Base-by-base conservation (phyloP, 306 rosid genomes). In the Sophora flavescens region DNA sequence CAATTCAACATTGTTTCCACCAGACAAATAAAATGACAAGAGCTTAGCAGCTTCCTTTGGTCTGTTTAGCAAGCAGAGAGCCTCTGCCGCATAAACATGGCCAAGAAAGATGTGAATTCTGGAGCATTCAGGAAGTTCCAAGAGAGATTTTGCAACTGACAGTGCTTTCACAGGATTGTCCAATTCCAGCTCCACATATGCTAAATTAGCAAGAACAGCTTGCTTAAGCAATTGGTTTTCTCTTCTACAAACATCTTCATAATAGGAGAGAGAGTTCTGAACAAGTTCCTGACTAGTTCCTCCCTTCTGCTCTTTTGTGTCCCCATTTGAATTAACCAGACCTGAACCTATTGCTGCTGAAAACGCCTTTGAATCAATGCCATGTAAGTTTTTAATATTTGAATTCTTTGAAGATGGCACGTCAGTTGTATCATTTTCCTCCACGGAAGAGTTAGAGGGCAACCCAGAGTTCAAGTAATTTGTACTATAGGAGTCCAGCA, bases 21-120 rank as follows among this genome's bases (percentile, higher is more conserved):
- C 97, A 0, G 93, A 87, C 84, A 96, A 79, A 87, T 91, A 96
- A 70, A 61, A 72, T 52, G 87, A 84, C 78, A 96, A 82, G 86
- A 83, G 91, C 57, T 88, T 90, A 56, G 92, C 86, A 59, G 98
- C 99, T 78, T 96, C 99, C 80, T 86, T 96, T 68, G 91, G 89
- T 81, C 96, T 86, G 65, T 89, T 93, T 39, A 96, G 87, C 80
- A 88, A 84, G 90, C 98, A 93, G 42, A 92, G 98, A 50, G 99
- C 96, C 91, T 96, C 99, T 18, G 99, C 97, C 1, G 98, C 93
- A 89, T 87, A 96, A 69, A 91, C 78, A 78, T 86, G 96, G 63
- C 97, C 94, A 32, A 93, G 84, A 83, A 91, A 96, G 53, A 82
- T 64, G 86, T 92, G 93, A 79, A 96, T 83, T 85, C 90, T 91